Conservation (phyloP, 768 basidiomycete species). For the Tulasnella sp. region DNA sequence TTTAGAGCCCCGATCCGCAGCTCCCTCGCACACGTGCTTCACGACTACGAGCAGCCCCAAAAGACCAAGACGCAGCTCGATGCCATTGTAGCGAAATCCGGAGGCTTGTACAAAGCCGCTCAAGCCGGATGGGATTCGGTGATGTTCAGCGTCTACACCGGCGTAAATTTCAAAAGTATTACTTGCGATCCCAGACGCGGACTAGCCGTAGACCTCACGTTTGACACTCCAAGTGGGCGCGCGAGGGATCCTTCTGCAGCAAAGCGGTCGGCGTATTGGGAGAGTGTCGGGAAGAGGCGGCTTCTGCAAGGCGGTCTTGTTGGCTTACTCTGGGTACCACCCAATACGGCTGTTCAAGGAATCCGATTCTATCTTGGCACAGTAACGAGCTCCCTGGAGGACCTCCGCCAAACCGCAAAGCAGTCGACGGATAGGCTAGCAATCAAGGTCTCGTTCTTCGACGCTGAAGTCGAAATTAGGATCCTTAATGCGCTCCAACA, state of each 20-base stretch:
- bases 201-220: conserved; percentile 52
- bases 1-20: conserved; percentile 57
- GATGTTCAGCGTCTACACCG: conserved; percentile 40
- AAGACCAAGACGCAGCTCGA: conserved; percentile 30
- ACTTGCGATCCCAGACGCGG: conserved; percentile 47
- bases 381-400: conserved; percentile 50
- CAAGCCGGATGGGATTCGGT: conserved; percentile 30
- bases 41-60: conserved; percentile 47
- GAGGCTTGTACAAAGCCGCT: conserved; percentile 40
- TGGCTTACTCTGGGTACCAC: conserved; percentile 57
- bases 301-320: conserved; percentile 66
- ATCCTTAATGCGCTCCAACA: conserved; percentile 38
- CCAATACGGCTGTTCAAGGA: background rate
- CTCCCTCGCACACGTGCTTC: conserved; percentile 54
- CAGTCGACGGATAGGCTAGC: conserved; percentile 45
- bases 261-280: conserved; percentile 61
- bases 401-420: conserved; percentile 54
- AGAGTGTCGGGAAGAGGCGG: conserved; percentile 60
- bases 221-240: conserved; percentile 61
- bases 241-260: conserved; percentile 50
- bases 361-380: conserved; percentile 57
- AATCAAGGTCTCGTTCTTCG: conserved; percentile 67
- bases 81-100: conserved; percentile 35
- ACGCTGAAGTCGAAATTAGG: conserved; percentile 57
- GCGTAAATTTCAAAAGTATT: conserved; percentile 33